Conservation (phyloP, 2,329 filamentous ascomycete species). For the Talaromyces atroroseus region DNA sequence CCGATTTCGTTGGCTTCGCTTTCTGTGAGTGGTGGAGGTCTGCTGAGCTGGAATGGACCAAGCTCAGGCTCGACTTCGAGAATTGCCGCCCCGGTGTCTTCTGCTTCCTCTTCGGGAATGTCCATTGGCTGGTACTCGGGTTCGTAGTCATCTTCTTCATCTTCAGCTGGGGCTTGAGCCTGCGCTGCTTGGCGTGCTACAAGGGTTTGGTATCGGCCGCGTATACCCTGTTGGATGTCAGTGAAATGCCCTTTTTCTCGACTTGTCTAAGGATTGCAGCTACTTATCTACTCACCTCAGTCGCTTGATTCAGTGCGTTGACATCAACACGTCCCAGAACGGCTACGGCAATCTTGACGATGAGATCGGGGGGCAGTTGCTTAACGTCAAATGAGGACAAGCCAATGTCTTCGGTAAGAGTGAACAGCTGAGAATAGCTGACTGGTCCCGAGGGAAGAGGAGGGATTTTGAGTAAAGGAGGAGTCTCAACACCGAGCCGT, state of each 20-base stretch:
- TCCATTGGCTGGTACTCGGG: slow-evolving; percentile 76
- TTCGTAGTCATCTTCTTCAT: slow-evolving; percentile 90
- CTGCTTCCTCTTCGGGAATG: slow-evolving; percentile 18
- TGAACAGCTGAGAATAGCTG: slow-evolving; percentile 78
- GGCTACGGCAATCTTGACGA: slow-evolving; percentile 75
- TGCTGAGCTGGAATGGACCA: slow-evolving; percentile 71
- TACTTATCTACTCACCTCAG: slow-evolving; percentile 51
- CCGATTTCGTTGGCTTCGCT: slow-evolving; percentile 69
- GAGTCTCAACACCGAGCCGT: slow-evolving; percentile 55
- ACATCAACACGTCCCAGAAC: slow-evolving; percentile 68
- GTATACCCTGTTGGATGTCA: slow-evolving; percentile 30
- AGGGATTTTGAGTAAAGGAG: slow-evolving; percentile 52
- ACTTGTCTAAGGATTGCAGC: not conserved
- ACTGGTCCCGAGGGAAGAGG: slow-evolving; percentile 70
- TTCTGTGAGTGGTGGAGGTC: slow-evolving; percentile 66
- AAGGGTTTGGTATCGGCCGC: slow-evolving; percentile 33
- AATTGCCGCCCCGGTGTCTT: slow-evolving; percentile 52
- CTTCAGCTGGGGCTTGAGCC: slow-evolving; percentile 32
- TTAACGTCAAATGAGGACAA: slow-evolving; percentile 78
- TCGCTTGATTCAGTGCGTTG: slow-evolving; percentile 63
- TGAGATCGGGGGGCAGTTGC: slow-evolving; percentile 66
- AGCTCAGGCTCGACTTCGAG: slow-evolving; percentile 58
- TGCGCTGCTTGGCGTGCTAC: slow-evolving; percentile 32
- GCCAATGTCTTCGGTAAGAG: slow-evolving; percentile 68
- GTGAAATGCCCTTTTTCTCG: not conserved